A percentile compares a stretch with the other conserved stretches of the same genome.
Evolutionary conservation across 345 rosid genomes (phyloP).

Genomic region (Conringia planisiliqua): DNA sequence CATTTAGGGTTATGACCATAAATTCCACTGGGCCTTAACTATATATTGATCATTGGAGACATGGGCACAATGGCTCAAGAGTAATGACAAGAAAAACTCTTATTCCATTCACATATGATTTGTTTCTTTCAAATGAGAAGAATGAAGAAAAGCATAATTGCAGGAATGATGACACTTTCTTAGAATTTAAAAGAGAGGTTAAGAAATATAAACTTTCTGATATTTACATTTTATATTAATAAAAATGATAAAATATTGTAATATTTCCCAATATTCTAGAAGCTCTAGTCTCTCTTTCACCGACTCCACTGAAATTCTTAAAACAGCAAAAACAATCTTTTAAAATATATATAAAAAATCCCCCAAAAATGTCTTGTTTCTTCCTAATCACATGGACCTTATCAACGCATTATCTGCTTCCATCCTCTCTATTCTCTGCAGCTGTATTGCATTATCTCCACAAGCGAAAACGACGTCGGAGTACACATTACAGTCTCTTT

Average conservation of each 20-base stretch:
- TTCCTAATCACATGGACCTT: conserved; percentile 33
- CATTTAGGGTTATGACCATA: no score
- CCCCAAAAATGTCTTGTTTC: conserved; percentile 7
- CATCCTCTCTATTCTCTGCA: conserved; percentile 16
- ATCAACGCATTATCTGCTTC: conserved; percentile 26
- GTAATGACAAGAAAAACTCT: neutral
- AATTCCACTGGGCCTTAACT: neutral
- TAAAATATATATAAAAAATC: neutral
- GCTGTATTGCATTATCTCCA: conserved; percentile 34
- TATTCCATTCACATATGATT: neutral
- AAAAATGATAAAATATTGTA: neutral
- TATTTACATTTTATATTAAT: conserved; percentile 17
- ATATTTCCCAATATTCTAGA: conserved; percentile 17
- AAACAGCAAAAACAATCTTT: neutral
- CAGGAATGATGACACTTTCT: neutral
- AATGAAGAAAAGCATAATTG: neutral
- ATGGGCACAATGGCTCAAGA: neutral
- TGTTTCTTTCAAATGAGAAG: neutral
- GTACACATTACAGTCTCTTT: neutral
- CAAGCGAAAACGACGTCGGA: conserved; percentile 20
- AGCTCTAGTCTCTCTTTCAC: conserved; percentile 18
- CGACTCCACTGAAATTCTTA: conserved; percentile 21
- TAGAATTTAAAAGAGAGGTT: neutral
- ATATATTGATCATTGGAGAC: neutral
- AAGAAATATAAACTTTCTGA: neutral